Conservation (phyloP, 345 rosid genomes). For the Brassica incana region DNA sequence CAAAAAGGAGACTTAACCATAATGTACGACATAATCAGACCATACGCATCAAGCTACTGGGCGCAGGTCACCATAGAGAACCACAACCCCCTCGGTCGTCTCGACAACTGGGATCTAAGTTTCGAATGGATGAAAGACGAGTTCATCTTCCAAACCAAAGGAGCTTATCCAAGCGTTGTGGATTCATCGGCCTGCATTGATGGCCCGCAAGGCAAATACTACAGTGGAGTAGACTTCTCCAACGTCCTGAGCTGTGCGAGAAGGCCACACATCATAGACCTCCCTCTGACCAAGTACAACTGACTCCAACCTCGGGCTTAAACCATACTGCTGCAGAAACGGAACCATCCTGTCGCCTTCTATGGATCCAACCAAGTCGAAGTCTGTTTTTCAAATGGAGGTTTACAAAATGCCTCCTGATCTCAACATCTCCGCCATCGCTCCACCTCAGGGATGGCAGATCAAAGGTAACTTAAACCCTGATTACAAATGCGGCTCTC, state of each 20-base stretch:
- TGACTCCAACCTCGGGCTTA: conserved; percentile 65
- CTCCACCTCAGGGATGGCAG: conserved; percentile 84
- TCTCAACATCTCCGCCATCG: conserved; percentile 65
- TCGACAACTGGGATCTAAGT: conserved; percentile 85
- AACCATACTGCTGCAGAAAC: conserved; percentile 82
- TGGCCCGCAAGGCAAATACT: conserved; percentile 64
- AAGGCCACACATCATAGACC: conserved; percentile 79
- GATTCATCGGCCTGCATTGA: conserved; percentile 75
- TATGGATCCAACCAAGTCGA: conserved; percentile 83
- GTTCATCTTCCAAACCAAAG: conserved; percentile 71
- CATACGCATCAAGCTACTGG: conserved; percentile 61
- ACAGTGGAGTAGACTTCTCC: conserved; percentile 58
- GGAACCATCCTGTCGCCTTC: conserved; percentile 79
- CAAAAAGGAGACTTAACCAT: conserved; percentile 80
- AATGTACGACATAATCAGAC: conserved; percentile 75
- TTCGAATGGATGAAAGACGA: conserved; percentile 86
- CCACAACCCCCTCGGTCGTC: conserved; percentile 78
- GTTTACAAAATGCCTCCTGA: conserved; percentile 92
- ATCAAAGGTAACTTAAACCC: conserved; percentile 85
- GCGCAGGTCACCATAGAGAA: conserved; percentile 71
- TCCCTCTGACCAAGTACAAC: conserved; percentile 83
- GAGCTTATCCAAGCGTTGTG: conserved; percentile 74
- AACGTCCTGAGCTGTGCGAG: conserved; percentile 77
- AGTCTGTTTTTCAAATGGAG: conserved; percentile 77
- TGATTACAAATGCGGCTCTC: conserved; percentile 79